Evolutionary conservation across 2,329 filamentous ascomycete species (phyloP).

Genomic region (Aspergillus japonicus): DNA sequence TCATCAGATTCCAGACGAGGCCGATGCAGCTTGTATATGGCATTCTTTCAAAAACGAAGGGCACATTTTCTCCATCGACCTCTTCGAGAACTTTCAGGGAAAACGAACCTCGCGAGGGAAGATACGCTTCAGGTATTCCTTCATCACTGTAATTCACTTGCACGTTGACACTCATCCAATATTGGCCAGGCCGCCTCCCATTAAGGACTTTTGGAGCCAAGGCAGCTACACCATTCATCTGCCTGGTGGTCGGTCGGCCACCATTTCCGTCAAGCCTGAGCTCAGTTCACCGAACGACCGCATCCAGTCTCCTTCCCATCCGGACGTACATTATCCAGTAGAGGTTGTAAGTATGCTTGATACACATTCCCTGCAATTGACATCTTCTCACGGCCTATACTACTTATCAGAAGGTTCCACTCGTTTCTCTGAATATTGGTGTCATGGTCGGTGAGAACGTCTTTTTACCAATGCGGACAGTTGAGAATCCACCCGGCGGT

Average conservation of each 20-base stretch:
- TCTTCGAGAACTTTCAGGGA: conserved; percentile 49
- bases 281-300: conserved; percentile 16
- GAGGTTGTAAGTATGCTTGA: conserved; percentile 32
- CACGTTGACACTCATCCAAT: not conserved
- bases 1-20: conserved; percentile 33
- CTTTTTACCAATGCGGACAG: conserved; percentile 61
- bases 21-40: conserved; percentile 48
- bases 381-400: not conserved
- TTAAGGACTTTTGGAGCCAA: conserved; percentile 51
- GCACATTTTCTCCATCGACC: conserved; percentile 56
- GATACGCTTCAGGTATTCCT: conserved; percentile 53
- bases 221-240: conserved; percentile 30
- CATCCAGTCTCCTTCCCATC: conserved; percentile 37
- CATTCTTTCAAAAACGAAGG: conserved; percentile 55
- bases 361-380: not conserved
- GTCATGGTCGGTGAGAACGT: conserved; percentile 53
- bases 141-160: not conserved
- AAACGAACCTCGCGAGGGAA: conserved; percentile 44
- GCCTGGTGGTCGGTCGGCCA: conserved; percentile 19
- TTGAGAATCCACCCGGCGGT: conserved; percentile 24
- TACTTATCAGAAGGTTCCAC: conserved; percentile 40
- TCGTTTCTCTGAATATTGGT: conserved; percentile 61
- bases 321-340: conserved; percentile 34
- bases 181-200: conserved; percentile 51
- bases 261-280: conserved; percentile 29